These are phyloP conservation scores for Epichloe gansuensis DNA, from an alignment of 2,329 filamentous ascomycete species.

Conservation along the genomic window DNA sequence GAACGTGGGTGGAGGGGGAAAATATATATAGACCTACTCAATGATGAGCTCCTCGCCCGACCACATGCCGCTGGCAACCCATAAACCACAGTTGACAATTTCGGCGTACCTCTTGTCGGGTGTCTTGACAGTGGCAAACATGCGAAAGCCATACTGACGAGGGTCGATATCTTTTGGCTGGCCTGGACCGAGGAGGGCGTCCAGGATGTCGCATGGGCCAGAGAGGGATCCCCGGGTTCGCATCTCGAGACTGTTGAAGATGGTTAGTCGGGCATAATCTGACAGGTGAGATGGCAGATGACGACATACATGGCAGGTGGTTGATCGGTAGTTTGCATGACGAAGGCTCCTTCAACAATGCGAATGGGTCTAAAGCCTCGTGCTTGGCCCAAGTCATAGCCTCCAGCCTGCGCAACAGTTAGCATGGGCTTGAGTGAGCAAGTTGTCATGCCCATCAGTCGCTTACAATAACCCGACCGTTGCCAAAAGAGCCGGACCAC, in stretches of 20 bases:
- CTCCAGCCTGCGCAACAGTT: constrained; percentile 22
- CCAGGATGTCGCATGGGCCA: constrained; percentile 31
- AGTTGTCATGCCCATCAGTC: not conserved
- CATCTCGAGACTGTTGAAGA: constrained; percentile 24
- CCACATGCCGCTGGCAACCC: constrained; percentile 37
- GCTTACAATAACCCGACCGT: constrained; percentile 33
- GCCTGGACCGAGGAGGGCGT: constrained; percentile 25
- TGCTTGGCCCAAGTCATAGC: constrained; percentile 29
- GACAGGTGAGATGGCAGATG: not conserved
- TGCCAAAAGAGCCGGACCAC: constrained; percentile 37
- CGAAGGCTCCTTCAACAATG: constrained; percentile 35
- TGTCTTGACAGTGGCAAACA: constrained; percentile 37
- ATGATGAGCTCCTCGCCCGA: constrained; percentile 32
- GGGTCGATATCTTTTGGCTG: constrained; percentile 27
- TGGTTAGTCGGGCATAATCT: not conserved
- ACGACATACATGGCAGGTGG: constrained; percentile 29
- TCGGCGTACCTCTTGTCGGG: constrained; percentile 35
- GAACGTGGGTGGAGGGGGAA: not conserved
- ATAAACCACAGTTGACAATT: constrained; percentile 35
- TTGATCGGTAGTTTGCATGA: constrained; percentile 34
- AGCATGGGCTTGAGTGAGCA: constrained; percentile 5
- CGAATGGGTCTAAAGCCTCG: constrained; percentile 28
- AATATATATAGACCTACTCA: constrained; percentile 22
- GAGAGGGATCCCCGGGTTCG: constrained; percentile 35
- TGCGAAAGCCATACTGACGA: constrained; percentile 33